phyloP scores from a whole-genome alignment of 2,329 filamentous ascomycete genomes.

The Atkinsonella texensis region DNA sequence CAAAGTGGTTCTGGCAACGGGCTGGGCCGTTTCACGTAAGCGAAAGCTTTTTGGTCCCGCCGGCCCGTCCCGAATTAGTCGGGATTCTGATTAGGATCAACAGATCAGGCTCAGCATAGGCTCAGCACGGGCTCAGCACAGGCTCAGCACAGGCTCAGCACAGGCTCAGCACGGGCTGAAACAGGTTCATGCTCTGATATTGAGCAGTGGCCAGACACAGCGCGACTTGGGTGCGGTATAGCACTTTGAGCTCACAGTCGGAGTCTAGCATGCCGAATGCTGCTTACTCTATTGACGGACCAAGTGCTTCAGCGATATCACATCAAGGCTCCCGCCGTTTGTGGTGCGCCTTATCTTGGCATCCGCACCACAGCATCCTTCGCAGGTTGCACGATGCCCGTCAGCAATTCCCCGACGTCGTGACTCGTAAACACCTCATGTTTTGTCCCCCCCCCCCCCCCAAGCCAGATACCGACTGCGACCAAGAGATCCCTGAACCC shows the following conservation, averaged over 20 bases:
- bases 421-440: background rate
- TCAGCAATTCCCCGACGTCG: background rate
- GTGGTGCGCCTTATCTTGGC: background rate
- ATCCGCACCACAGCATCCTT: background rate
- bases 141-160: too few species aligned
- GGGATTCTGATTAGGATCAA: conserved; percentile 4
- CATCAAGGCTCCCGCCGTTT: too few species aligned
- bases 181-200: background rate
- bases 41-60: background rate
- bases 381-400: background rate
- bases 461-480: background rate
- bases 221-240: too few species aligned
- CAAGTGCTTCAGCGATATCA: too few species aligned
- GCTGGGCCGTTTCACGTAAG: conserved; percentile 1
- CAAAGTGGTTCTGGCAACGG: conserved; percentile 2
- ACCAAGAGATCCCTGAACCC: background rate
- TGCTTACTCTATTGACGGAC: too few species aligned
- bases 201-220: background rate
- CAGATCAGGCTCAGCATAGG: background rate
- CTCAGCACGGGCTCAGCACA: too few species aligned
- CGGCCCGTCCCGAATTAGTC: conserved; percentile 5
- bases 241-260: too few species aligned
- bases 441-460: background rate
- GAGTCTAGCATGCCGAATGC: too few species aligned
- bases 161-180: background rate